Evolutionary conservation across 345 rosid genomes (phyloP).

Genomic region (Acer campestre): DNA sequence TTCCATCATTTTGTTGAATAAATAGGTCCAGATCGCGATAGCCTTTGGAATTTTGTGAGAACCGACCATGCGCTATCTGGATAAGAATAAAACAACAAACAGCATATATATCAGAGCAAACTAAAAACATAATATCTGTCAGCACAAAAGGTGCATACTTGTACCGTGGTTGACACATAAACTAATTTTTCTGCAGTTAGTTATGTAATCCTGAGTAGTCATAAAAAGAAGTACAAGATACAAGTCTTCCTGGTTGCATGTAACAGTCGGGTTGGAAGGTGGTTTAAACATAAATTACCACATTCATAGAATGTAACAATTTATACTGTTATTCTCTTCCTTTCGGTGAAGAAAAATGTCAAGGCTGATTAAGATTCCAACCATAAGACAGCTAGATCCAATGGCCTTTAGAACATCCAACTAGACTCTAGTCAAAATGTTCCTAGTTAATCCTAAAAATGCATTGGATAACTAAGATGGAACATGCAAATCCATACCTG

Average conservation of each 20-base stretch:
- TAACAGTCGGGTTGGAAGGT: neutral
- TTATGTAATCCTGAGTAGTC: neutral
- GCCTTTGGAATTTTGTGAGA: conserved; percentile 50
- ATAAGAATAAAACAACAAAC: conserved; percentile 17
- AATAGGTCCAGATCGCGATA: conserved; percentile 76
- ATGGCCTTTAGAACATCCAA: neutral
- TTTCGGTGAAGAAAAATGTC: neutral
- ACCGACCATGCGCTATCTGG: conserved; percentile 76
- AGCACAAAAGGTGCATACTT: neutral
- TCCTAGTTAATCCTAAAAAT: neutral
- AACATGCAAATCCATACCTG: conserved; percentile 45
- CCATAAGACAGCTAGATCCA: neutral
- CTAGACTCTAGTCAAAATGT: neutral
- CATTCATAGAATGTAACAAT: neutral
- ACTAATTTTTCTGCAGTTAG: neutral
- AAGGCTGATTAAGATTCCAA: neutral
- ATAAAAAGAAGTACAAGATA: neutral
- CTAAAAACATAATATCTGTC: neutral
- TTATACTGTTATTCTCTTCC: neutral
- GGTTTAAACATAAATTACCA: neutral
- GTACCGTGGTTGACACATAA: neutral
- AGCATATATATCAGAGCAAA: neutral
- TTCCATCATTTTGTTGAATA: conserved; percentile 74
- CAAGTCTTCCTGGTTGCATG: neutral
- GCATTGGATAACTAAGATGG: neutral